Evolutionary conservation across 2,329 filamentous ascomycete genomes (phyloP), one percentile per base, ranked within the genome.

Genomic region (Volutella citrinella): DNA sequence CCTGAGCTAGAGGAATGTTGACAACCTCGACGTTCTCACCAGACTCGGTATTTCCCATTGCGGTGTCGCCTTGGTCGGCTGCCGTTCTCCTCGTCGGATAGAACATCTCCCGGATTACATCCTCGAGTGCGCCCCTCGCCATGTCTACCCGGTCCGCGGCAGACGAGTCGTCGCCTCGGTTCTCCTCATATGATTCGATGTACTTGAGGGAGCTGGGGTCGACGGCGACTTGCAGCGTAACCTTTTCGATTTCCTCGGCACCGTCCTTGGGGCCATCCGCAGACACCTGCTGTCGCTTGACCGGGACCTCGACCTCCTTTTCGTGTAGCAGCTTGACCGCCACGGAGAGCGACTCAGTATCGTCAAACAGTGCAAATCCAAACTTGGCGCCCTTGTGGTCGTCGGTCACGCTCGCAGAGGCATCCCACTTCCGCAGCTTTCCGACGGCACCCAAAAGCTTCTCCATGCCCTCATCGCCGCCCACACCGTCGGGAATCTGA

Each of bases 281-380:
- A 19, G 60, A 67, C 16, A 74, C 66, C 13, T 69, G 63, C 61
- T 91, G 86, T 59, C 82, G 84, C 65, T 88, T 87, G 24, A 81
- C 70, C 19, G 93, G 93, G 18, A 97, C 81, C 57, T 91, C 74
- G 30, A 97, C 78, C 56, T 88, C 74, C 44, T 96, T 72, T 51
- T 93, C 83, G 57, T 81, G 80, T 51, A 96, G 77, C 36, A 95
- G 78, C 60, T 94, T 88, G 35, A 90, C 80, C 26, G 91, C 93
- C 27, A 83, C 83, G 59, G 84, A 81, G 48, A 98, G 72, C 46
- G 89, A 91, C 61, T 95, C 87, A 16, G 83, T 80, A 60, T 97
- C 90, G 44, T 95, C 91, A 61, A 86, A 98, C 63, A 96, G 86
- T 40, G 91, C 93, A 64, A 98, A 97, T 11, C 91, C 93, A 69